phyloP scores from a whole-genome alignment of 1,139 yeast genomes.

The Suhomyces wounanorum region DNA sequence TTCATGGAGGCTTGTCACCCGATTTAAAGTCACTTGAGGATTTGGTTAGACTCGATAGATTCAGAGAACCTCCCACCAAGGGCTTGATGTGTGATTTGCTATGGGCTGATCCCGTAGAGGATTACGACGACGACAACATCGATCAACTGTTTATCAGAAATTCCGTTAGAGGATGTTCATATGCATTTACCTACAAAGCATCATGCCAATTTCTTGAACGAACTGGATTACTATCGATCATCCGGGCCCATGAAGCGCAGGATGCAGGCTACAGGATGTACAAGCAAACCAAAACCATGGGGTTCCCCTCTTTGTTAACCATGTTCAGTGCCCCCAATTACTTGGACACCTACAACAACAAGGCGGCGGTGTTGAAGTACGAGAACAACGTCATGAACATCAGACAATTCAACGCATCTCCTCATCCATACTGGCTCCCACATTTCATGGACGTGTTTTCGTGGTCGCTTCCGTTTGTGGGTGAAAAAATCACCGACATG shows the following conservation, averaged over 20 bases:
- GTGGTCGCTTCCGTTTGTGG: slow-evolving; percentile 97
- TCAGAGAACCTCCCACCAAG: slow-evolving; percentile 89
- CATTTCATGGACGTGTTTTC: slow-evolving; percentile 97
- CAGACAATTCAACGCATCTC: slow-evolving; percentile 88
- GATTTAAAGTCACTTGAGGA: slow-evolving; percentile 75
- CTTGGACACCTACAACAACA: slow-evolving; percentile 88
- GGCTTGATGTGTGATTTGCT: slow-evolving; percentile 94
- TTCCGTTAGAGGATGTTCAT: slow-evolving; percentile 89
- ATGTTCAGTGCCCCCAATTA: slow-evolving; percentile 97
- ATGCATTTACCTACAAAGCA: slow-evolving; percentile 84
- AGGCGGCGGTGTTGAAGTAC: slow-evolving; percentile 92
- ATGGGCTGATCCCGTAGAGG: slow-evolving; percentile 96
- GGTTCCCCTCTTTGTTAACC: slow-evolving; percentile 91
- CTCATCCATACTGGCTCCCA: slow-evolving; percentile 97
- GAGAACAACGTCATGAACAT: slow-evolving; percentile 93
- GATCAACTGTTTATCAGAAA: slow-evolving; percentile 62
- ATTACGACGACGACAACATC: slow-evolving; percentile 70
- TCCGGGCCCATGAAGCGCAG: slow-evolving; percentile 97
- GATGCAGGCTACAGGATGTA: slow-evolving; percentile 97
- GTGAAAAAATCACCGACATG: slow-evolving; percentile 95
- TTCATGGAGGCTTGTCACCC: slow-evolving; percentile 96
- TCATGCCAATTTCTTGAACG: slow-evolving; percentile 78
- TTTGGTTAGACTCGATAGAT: slow-evolving; percentile 69
- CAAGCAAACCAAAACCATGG: slow-evolving; percentile 79
- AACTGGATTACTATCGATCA: slow-evolving; percentile 78